Conservation (phyloP, 495 filamentous ascomycete genomes). For the Lentithecium fluviatile region DNA sequence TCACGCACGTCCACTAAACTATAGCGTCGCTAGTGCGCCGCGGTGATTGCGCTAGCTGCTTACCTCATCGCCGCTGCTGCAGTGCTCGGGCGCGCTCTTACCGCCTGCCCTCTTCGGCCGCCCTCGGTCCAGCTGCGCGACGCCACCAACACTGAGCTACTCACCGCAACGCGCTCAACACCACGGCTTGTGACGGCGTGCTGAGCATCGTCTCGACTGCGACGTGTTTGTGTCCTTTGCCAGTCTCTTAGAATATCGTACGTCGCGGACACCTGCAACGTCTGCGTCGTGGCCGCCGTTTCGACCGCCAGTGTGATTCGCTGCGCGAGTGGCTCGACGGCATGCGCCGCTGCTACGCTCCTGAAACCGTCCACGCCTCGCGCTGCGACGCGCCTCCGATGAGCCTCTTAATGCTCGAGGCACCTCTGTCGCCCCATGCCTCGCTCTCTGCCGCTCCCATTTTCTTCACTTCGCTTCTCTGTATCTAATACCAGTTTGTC, state of each 20-base stretch:
- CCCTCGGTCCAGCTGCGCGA: background rate
- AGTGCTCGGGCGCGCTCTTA: background rate
- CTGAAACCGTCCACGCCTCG: slow-evolving; percentile 33
- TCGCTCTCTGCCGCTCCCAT: slow-evolving; percentile 17
- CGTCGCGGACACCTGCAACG: background rate
- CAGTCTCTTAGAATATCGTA: background rate
- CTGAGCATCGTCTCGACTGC: background rate
- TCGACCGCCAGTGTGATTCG: too few relatives aligned
- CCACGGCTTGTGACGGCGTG: slow-evolving; percentile 5
- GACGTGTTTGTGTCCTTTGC: background rate
- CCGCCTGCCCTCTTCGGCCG: slow-evolving; percentile 16
- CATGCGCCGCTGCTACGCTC: slow-evolving; percentile 24
- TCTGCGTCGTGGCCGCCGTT: too few relatives aligned
- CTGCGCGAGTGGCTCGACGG: background rate
- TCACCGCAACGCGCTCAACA: slow-evolving; percentile 16
- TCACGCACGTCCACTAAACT: background rate
- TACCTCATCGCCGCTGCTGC: background rate
- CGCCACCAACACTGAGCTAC: background rate
- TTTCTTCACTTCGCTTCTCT: slow-evolving; percentile 26
- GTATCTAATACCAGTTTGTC: slow-evolving; percentile 23
- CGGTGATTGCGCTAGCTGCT: slow-evolving; percentile 14
- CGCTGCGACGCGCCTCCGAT: slow-evolving; percentile 28
- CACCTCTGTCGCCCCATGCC: slow-evolving; percentile 14
- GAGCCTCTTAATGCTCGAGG: slow-evolving; percentile 32
- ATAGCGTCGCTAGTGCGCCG: background rate